Evolutionary conservation across 257 asterid species (phyloP), one percentile per base, ranked within the genome.

Genomic region (Plectranthus barbatus): DNA sequence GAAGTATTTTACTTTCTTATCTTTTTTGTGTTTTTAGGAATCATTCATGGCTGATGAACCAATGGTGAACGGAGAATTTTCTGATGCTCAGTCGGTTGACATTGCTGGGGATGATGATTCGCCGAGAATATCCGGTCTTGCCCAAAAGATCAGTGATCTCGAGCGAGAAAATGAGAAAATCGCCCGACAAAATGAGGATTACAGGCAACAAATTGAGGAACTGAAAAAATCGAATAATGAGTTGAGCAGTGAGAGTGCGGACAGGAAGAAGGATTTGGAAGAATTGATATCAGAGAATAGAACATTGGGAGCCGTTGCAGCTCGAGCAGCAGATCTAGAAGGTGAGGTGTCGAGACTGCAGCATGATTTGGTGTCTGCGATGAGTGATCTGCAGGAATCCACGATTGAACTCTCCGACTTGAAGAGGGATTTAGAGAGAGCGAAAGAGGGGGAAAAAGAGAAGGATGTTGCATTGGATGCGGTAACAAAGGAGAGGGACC

Each of bases 321-420:
- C 80, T 14, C 77, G 95, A 68, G 90, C 95, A 12, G 65, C 86
- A 6, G 84, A 76, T 75, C 73, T 89, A 21, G 96, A 89, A 67
- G 55, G 65, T 0, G 89, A 84, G 66, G 88, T 80, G 44, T 73
- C 87, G 1, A 69, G 81, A 59, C 75, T 84, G 74, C 87, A 86
- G 49, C 93, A 79, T 47, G 95, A 86, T 68, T 58, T 88, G 78
- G 76, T 64, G 1, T 67, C 81, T 0, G 67, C 92, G 3, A 70
- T 67, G 84, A 77, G 73, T 63, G 87, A 73, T 60, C 39, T 80
- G 70, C 67, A 75, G 68, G 89, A 81, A 17, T 57, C 87, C 0
- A 70, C 50, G 52, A 39, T 15, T 17, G 90, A 84, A 62, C 40
- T 76, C 7, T 72, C 74, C 1, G 64, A 42, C 11, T 39, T 81